A percentile compares a stretch with the other conserved stretches of the same genome.
Evolutionary conservation across 768 basidiomycete species (phyloP).

Genomic region (Rhodotorula sphaerocarpa): DNA sequence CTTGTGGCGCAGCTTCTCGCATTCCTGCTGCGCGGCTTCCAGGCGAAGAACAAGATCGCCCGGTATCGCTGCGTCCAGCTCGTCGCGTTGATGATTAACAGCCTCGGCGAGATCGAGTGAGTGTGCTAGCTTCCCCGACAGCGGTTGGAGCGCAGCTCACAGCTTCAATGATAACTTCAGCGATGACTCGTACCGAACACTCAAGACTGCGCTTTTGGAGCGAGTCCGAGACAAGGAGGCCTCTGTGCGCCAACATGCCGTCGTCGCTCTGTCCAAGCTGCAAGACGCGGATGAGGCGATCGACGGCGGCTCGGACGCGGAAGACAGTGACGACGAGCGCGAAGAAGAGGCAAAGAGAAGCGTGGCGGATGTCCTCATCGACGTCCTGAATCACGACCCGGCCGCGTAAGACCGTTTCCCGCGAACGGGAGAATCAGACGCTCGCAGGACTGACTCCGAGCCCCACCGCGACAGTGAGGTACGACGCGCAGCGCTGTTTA

Average conservation of each 20-base stretch:
- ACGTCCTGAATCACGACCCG: conserved; percentile 61
- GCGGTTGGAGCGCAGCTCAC: no score
- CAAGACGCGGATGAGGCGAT: conserved; percentile 58
- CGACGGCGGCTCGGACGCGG: conserved; percentile 49
- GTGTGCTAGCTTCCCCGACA: conserved; percentile 43
- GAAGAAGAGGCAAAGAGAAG: conserved; percentile 37
- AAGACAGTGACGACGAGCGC: conserved; percentile 40
- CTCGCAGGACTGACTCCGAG: background rate
- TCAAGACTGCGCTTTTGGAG: conserved; percentile 60
- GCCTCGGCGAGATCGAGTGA: conserved; percentile 78
- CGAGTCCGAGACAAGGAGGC: conserved; percentile 72
- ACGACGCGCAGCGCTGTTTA: conserved; percentile 66
- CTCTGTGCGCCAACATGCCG: conserved; percentile 66
- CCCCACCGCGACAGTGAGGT: no score
- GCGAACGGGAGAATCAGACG: background rate
- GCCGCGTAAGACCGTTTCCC: conserved; percentile 56
- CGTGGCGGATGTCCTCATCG: conserved; percentile 57
- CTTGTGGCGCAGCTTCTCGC: conserved; percentile 61
- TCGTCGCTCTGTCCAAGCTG: conserved; percentile 68
- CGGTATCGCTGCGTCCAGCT: conserved; percentile 70
- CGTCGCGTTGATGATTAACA: conserved; percentile 69
- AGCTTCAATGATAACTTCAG: conserved; percentile 47
- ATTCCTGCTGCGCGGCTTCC: conserved; percentile 68
- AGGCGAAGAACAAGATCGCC: conserved; percentile 76
- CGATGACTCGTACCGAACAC: conserved; percentile 60